These are phyloP conservation scores for Acanthochlamys bracteata DNA, from an alignment of 106 monocot species.

Conservation along the genomic window DNA sequence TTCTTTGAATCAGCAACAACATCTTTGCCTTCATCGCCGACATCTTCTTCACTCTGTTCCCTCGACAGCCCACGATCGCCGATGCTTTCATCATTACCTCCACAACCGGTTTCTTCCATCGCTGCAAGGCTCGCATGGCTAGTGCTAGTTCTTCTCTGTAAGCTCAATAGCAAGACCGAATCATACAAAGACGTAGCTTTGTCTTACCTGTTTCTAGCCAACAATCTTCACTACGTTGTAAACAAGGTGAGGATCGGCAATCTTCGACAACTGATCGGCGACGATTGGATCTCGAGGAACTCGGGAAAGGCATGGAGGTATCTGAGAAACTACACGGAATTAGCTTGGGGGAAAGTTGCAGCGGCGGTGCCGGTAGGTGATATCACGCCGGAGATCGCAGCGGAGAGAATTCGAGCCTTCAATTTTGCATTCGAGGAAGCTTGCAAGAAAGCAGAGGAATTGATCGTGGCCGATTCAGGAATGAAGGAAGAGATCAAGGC, in stretches of 20 bases:
- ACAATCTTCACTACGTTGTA: conserved; percentile 28
- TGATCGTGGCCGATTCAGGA: conserved; percentile 30
- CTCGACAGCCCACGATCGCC: conserved; percentile 2
- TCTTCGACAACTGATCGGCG: conserved; percentile 18
- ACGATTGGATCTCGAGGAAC: conserved; percentile 22
- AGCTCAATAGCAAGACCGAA: conserved; percentile 29
- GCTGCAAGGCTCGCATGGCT: conserved; percentile 16
- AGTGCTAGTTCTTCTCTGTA: conserved; percentile 22
- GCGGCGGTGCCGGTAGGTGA: not conserved
- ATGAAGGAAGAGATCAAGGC: conserved; percentile 34
- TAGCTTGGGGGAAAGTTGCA: conserved; percentile 19
- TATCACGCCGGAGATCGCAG: not conserved
- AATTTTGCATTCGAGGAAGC: conserved; percentile 33
- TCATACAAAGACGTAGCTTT: conserved; percentile 13
- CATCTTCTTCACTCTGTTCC: not conserved
- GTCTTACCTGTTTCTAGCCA: conserved; percentile 29
- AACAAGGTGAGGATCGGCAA: conserved; percentile 15
- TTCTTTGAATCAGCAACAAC: conserved; percentile 4
- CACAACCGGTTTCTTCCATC: not conserved
- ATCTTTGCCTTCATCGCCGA: not conserved
- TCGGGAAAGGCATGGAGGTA: conserved; percentile 12
- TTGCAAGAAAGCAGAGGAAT: conserved; percentile 6
- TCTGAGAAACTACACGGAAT: conserved; percentile 7
- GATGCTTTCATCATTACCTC: not conserved
- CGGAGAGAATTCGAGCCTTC: conserved; percentile 17